Evolutionary conservation across 2,329 filamentous ascomycete species (phyloP), one percentile per base, ranked within the genome.

Genomic region (Fusarium sp.): DNA sequence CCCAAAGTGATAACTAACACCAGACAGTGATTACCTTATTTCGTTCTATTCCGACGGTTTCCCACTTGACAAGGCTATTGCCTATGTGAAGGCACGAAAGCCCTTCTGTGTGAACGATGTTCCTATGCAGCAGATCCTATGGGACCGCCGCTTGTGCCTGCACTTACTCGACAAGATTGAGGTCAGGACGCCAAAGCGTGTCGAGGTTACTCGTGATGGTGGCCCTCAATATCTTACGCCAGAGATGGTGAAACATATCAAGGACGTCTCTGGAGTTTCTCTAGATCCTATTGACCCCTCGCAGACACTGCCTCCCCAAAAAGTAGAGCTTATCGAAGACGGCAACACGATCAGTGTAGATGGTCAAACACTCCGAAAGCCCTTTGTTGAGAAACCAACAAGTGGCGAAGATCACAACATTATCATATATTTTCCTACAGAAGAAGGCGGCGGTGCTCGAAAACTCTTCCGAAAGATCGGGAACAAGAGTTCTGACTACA

Each of bases 11-110:
- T 58, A 60, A 78, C 78, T 77, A 53, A 76, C 68, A 68, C 23
- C 30, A 54, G 35, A 25, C 21, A 90, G 88, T 82, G 96, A 99
- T 83, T 99, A 97, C 79, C 85, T 99, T 63, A 97, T 99, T 79
- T 97, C 95, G 6, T 99, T 99, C 84, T 99, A 98, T 83, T 98
- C 96, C 0, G 96, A 98, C 81, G 96, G 96, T 2, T 99, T 99
- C 76, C 96, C 96, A 0, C 85, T 99, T 52, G 95, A 98, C 75
- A 99, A 99, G 81, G 96, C 97, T 9, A 97, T 99, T 77, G 94
- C 95, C 38, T 99, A 99, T 82, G 94, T 95, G 70, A 94, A 95
- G 79, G 89, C 97, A 16, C 91, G 96, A 63, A 97, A 97, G 80
- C 96, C 96, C 1, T 98, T 98, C 77, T 98, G 96, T 80, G 95